Conservation (phyloP, 2,329 filamentous ascomycete genomes). For the Exophiala dermatitidis region DNA sequence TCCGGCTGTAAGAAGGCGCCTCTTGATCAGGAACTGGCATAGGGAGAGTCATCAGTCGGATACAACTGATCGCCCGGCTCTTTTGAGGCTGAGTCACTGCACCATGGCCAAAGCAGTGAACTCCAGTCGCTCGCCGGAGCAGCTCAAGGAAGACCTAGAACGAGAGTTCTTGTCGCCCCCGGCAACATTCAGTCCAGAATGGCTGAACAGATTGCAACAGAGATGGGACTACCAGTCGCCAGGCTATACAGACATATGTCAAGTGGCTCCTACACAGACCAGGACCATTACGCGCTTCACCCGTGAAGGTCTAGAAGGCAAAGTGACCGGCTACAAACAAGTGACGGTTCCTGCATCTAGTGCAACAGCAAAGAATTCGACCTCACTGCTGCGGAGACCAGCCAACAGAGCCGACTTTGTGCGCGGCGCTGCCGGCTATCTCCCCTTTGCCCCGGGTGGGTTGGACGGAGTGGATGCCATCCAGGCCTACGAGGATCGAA, state of each 20-base stretch:
- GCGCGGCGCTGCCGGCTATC: conserved; percentile 83
- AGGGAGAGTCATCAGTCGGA: too few relatives aligned
- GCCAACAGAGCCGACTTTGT: conserved; percentile 85
- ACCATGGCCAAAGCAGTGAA: background rate
- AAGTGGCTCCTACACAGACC: conserved; percentile 82
- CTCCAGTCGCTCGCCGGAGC: conserved; percentile 18
- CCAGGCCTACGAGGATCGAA: conserved; percentile 73
- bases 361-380: conserved; percentile 91
- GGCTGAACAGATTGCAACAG: conserved; percentile 84
- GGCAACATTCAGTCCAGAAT: conserved; percentile 68
- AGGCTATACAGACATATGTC: conserved; percentile 77
- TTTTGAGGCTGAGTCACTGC: background rate
- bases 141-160: conserved; percentile 64
- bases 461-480: conserved; percentile 79
- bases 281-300: conserved; percentile 91
- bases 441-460: conserved; percentile 87
- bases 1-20: too few relatives aligned
- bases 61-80: too few relatives aligned
- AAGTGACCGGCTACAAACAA: conserved; percentile 88
- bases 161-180: conserved; percentile 71
- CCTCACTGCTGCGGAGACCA: conserved; percentile 77
- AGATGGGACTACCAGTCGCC: conserved; percentile 69
- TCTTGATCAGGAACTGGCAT: too few relatives aligned
- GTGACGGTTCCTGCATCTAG: conserved; percentile 85
- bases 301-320: conserved; percentile 82